Conservation (phyloP, 345 rosid genomes). For the Gossypium bickii region DNA sequence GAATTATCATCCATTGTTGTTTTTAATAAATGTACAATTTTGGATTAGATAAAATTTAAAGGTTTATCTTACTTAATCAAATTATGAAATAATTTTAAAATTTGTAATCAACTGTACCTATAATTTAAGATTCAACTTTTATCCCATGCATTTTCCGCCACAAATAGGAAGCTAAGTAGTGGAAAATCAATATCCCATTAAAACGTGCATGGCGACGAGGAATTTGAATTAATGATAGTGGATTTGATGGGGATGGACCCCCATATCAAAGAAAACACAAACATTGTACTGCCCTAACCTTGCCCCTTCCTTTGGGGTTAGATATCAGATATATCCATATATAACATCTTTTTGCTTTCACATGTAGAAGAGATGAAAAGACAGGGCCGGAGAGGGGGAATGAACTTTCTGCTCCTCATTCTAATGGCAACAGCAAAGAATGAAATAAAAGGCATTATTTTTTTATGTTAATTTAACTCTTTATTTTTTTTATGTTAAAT, state of each 20-base stretch:
- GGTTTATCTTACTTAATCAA: no score
- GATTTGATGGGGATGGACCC: slow-evolving; percentile 8
- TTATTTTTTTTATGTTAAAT: no score
- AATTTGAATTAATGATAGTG: background rate
- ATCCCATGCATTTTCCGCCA: background rate
- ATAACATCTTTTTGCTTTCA: background rate
- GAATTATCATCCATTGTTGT: background rate
- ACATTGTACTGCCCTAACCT: background rate
- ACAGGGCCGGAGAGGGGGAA: background rate
- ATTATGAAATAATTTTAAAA: no score
- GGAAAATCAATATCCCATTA: background rate
- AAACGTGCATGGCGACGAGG: background rate
- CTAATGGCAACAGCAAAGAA: background rate
- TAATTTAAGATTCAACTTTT: no score
- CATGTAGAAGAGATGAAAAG: background rate
- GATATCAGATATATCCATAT: background rate
- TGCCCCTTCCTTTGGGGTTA: background rate
- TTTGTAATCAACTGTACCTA: no score
- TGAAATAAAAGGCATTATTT: no score
- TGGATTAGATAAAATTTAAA: no score
- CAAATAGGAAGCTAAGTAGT: background rate
- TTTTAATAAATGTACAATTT: background rate
- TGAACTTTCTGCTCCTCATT: slow-evolving; percentile 6
- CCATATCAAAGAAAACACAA: background rate
- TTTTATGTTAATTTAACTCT: no score